Evolutionary conservation across 345 rosid species (phyloP), one percentile per base, ranked within the genome.

Genomic region (Gossypium mustelinum): DNA sequence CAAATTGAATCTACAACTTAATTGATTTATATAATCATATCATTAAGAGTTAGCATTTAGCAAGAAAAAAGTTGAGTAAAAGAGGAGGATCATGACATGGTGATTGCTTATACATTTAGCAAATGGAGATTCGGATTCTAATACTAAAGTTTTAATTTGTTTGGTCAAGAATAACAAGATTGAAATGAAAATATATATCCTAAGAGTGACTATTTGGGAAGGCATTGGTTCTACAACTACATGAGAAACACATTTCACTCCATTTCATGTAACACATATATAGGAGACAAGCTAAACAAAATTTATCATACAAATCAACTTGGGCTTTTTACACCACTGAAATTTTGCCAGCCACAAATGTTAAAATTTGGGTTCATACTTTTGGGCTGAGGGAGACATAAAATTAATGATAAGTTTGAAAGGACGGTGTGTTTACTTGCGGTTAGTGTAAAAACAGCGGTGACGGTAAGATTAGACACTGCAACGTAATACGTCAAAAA

Each of bases 181-280:
- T 50, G 11, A 16, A 50, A 29, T 3, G 72, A 14, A 24, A 24
- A 48, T 14, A 22, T 57, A 57, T 57, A 68, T 68, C 56, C 57
- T 14, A 68, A 68, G 72, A 24, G 20, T 48, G 22, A 25, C 72
- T 3, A 48, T 24, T 11, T 16, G 58, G 73, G 73, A 50, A 68
- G 27, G 43, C 43, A 68, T 41, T 7, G 29, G 41, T 67, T 67
- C 67, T 34, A 16, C 67, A 16, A 62, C 16, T 18, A 13, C 54
- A 68, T 24, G 73, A 68, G 73, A 25, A 68, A 68, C 73, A 27
- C 59, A 17, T 25, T 48, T 68, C 72, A 48, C 71, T 13, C 5
- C 34, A 29, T 29, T 47, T 22, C 39, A 13, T 3, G 18, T 7
- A 27, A 61, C 52, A 12, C 54, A 11, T 20, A 20, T 20, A 20